Conservation (phyloP, 2,329 filamentous ascomycete genomes). For the Venturia effusa region DNA sequence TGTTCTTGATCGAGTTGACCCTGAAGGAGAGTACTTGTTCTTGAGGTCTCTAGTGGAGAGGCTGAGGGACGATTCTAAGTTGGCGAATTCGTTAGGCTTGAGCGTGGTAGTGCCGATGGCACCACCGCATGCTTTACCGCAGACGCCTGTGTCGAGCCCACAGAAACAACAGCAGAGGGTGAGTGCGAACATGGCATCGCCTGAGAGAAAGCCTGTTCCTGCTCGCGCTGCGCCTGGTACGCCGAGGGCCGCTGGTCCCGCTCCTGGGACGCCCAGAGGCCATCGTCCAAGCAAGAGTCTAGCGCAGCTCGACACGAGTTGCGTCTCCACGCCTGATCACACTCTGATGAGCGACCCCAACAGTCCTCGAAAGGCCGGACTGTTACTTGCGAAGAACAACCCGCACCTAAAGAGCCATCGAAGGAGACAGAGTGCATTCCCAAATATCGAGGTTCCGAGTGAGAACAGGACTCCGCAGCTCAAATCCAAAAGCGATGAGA, state of each 20-base stretch:
- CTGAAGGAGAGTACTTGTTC: constrained; percentile 80
- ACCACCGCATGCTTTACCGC: not conserved
- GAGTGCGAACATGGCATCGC: not conserved
- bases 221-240: not conserved
- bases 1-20: constrained; percentile 73
- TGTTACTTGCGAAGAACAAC: constrained; percentile 71
- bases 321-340: not conserved
- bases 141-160: not conserved
- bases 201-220: not conserved
- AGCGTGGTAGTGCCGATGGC: not conserved
- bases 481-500: too few species aligned
- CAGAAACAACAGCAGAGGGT: not conserved
- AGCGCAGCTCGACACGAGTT: not conserved
- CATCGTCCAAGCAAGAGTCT: not conserved
- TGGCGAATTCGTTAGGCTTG: constrained; percentile 38
- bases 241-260: not conserved
- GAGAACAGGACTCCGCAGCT: not conserved
- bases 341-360: not conserved
- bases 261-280: not conserved
- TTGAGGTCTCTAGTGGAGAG: constrained; percentile 67
- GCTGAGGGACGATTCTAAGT: constrained; percentile 58
- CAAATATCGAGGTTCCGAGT: not conserved
- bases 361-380: constrained; percentile 39
- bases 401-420: constrained; percentile 74
- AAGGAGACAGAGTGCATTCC: constrained; percentile 34